A percentile compares a stretch with the other conserved stretches of the same genome.
phyloP scores from a whole-genome alignment of 306 rosid genomes.

The Lotus japonicus region DNA sequence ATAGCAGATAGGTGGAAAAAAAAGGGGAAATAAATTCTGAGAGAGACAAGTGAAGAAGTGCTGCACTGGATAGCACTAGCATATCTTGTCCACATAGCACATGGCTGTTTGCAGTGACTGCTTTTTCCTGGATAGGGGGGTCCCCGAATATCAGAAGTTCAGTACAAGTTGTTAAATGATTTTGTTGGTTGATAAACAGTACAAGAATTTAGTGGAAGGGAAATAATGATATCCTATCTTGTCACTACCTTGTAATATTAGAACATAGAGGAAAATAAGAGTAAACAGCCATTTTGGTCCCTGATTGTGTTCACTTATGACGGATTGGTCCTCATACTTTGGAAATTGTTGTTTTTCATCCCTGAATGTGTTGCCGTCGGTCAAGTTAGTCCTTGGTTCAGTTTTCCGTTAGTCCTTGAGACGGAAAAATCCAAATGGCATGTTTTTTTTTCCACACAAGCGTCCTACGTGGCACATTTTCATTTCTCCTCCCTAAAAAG shows the following conservation, averaged over 20 bases:
- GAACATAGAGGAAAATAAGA: neutral
- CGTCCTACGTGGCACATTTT: too few relatives aligned
- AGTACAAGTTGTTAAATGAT: neutral
- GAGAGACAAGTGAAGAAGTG: slow-evolving; percentile 14
- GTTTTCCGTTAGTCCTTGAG: too few relatives aligned
- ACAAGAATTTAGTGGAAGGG: neutral
- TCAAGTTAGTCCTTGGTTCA: too few relatives aligned
- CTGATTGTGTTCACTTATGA: too few relatives aligned
- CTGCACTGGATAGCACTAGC: slow-evolving; percentile 9
- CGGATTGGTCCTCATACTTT: too few relatives aligned
- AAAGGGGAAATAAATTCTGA: slow-evolving; percentile 12
- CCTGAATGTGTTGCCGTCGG: too few relatives aligned
- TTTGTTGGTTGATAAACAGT: slow-evolving; percentile 20
- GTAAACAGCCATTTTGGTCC: too few relatives aligned
- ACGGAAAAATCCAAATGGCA: too few relatives aligned
- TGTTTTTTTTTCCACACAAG: too few relatives aligned
- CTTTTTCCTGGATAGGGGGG: neutral
- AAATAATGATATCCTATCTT: too few relatives aligned
- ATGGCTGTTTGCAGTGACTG: slow-evolving; percentile 20
- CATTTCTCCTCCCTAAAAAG: too few relatives aligned
- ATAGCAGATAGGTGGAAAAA: neutral
- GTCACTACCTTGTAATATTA: slow-evolving; percentile 5
- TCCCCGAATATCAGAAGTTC: slow-evolving; percentile 14
- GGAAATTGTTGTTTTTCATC: too few relatives aligned
- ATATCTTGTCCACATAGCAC: slow-evolving; percentile 14